These are phyloP conservation scores for Eimeria necatrix DNA, from an alignment of 169 alveolate genomes.

Conservation along the genomic window DNA sequence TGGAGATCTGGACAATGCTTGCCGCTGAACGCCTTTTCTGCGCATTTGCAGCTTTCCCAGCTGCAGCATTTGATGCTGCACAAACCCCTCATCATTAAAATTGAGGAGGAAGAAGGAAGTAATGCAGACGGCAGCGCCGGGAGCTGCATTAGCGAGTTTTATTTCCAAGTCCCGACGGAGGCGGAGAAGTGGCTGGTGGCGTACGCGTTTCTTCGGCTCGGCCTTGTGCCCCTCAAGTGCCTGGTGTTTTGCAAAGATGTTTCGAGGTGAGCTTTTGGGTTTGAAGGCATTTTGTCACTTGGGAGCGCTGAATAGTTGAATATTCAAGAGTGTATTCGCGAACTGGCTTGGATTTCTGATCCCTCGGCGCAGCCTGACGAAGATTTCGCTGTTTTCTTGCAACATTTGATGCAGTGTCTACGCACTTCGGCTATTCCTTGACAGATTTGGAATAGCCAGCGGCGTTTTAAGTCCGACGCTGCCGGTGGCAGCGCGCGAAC, in stretches of 20 bases:
- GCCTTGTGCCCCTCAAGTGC: slow-evolving; percentile 79
- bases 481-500: slow-evolving; percentile 81
- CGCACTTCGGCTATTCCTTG: slow-evolving; percentile 79
- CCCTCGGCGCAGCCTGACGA: too few relatives aligned
- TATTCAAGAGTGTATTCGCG: too few relatives aligned
- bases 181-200: slow-evolving; percentile 81
- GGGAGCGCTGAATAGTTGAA: too few relatives aligned
- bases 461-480: slow-evolving; percentile 81
- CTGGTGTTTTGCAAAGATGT: slow-evolving; percentile 80
- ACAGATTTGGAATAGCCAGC: slow-evolving; percentile 80
- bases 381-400: too few relatives aligned
- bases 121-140: slow-evolving; percentile 31
- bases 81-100: slow-evolving; percentile 70
- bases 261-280: not conserved
- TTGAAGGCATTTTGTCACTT: too few relatives aligned
- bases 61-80: slow-evolving; percentile 80
- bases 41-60: slow-evolving; percentile 59
- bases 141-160: slow-evolving; percentile 76
- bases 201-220: slow-evolving; percentile 80
- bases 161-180: slow-evolving; percentile 58
- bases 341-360: too few relatives aligned
- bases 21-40: not conserved
- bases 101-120: slow-evolving; percentile 39
- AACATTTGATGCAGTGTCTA: slow-evolving; percentile 72
- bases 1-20: not conserved